Conservation (phyloP, 768 basidiomycete genomes). For the Butyriboletus loyo region DNA sequence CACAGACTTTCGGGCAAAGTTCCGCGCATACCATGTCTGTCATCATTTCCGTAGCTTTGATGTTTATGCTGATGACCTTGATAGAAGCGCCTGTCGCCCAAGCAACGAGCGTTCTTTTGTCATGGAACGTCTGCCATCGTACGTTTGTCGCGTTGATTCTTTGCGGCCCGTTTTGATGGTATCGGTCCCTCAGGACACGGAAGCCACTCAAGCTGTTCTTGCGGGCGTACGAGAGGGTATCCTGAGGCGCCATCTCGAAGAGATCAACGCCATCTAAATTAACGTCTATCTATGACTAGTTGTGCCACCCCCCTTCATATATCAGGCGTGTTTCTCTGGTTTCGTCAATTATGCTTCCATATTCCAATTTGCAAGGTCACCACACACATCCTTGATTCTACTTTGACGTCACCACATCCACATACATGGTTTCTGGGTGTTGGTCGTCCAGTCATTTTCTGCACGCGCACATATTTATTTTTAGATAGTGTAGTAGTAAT, state of each 20-base stretch:
- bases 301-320: too few relatives aligned
- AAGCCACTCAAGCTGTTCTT: conserved; percentile 37
- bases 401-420: too few relatives aligned
- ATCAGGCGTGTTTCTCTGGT: too few relatives aligned
- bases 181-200: conserved; percentile 32
- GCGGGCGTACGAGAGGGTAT: conserved; percentile 44
- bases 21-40: conserved; percentile 58
- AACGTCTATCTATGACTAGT: not conserved
- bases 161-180: not conserved
- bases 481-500: not conserved
- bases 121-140: conserved; percentile 73
- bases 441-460: too few relatives aligned
- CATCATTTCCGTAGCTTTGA: not conserved
- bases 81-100: conserved; percentile 56
- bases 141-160: conserved; percentile 22
- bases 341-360: too few relatives aligned
- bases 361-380: too few relatives aligned
- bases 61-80: not conserved
- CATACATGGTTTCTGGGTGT: too few relatives aligned
- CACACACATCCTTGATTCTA: too few relatives aligned
- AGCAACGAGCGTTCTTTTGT: conserved; percentile 58
- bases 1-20: conserved; percentile 69
- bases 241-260: conserved; percentile 31
- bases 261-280: conserved; percentile 28
- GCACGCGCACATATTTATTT: not conserved